Evolutionary conservation across 73 alveolate genomes (phyloP).

Genomic region (Tetrahymena elliotti): DNA sequence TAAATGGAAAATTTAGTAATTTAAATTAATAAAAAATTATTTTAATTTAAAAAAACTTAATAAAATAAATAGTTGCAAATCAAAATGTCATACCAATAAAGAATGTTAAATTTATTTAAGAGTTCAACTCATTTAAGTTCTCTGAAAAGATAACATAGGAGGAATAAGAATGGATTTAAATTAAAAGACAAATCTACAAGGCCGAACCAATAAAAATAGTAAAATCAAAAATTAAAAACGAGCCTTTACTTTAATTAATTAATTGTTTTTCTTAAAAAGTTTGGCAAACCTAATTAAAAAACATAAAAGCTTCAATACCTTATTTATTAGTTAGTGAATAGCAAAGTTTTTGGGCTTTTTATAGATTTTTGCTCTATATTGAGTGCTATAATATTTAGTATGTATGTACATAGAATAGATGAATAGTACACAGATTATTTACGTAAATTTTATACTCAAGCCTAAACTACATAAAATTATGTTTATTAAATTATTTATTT

Average conservation of each 20-base stretch:
- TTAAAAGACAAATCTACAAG: constrained; percentile 3
- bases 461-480: too few species aligned
- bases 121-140: not conserved
- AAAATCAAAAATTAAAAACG: not conserved
- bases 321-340: not conserved
- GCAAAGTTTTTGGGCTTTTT: not conserved
- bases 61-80: not conserved
- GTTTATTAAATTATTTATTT: too few species aligned
- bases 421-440: not conserved
- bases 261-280: not conserved
- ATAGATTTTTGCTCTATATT: not conserved
- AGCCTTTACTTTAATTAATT: not conserved
- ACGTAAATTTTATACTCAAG: too few species aligned
- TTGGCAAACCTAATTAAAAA: constrained; percentile 4
- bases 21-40: not conserved
- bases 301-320: not conserved
- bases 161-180: constrained; percentile 17
- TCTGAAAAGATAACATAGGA: not conserved
- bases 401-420: not conserved
- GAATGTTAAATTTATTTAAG: not conserved
- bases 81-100: not conserved
- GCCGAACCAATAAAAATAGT: constrained; percentile 14
- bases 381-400: not conserved
- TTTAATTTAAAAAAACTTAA: not conserved
- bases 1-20: constrained; percentile 8